Evolutionary conservation across 768 basidiomycete species (phyloP), one percentile per base, ranked within the genome.

Genomic region (Mycena capillaripes): DNA sequence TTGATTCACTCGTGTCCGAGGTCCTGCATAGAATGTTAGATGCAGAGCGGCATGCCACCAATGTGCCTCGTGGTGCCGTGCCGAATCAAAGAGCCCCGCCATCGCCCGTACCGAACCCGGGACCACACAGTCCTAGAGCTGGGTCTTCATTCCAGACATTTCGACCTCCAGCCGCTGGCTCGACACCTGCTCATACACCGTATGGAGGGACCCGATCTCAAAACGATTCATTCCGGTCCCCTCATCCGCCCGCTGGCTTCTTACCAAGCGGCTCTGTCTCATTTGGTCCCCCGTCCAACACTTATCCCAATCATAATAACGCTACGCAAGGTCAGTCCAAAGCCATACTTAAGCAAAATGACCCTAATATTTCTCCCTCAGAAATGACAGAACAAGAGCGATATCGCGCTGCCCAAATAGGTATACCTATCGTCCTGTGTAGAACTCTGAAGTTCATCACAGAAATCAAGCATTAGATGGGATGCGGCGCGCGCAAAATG

Each of bases 401-500:
- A 7, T 29, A 30, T 34, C 56, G 25, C 6, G 53, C 52, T 30
- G 66, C 58, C 12, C 34, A 68, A 7, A 38, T n/a, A 60, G 66
- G 66, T 68, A 19, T 40, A 1, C 19, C 1, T 9, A 4, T 40
- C 17, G 2, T 19, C 29, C n/a, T 17, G 30, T 8, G 9, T 16
- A 21, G 9, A 46, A 11, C 27, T 34, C 34, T 0, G 14, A 59
- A 5, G 34, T 59, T 21, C 1, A 44, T 17, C 3, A 3, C 3
- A 14, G 12, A 6, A n/a, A 7, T 57, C 12, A 42, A 59, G 63
- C 72, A 50, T 40, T 73, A 29, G 63, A 73, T 11, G 68, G 40
- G 11, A 69, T 73, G 72, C 72, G 62, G 19, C 29, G 72, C 36
- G 72, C 72, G 8, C 67, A 69, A 29, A 21, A 38, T 9, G 72